Conservation (phyloP, 2,329 filamentous ascomycete genomes). For the Diaporthe vaccinii region DNA sequence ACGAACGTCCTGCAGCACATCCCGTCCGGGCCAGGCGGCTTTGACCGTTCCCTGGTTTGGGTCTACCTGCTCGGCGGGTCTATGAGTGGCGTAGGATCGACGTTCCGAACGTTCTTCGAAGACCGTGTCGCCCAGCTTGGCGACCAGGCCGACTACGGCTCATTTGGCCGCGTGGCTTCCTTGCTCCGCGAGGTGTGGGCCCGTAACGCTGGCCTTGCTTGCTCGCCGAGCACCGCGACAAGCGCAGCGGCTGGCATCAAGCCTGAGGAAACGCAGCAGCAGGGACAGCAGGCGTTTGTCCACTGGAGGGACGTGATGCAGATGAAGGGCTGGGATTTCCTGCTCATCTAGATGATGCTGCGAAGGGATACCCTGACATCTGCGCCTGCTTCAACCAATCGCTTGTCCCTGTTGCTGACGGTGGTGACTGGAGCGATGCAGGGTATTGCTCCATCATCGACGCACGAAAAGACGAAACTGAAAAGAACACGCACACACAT, state of each 20-base stretch:
- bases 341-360: slow-evolving; percentile 76
- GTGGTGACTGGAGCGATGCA: slow-evolving; percentile 33
- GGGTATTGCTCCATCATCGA: slow-evolving; percentile 34
- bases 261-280: slow-evolving; percentile 50
- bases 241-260: slow-evolving; percentile 52
- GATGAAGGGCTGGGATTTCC: slow-evolving; percentile 90
- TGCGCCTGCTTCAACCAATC: slow-evolving; percentile 26
- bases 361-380: slow-evolving; percentile 38
- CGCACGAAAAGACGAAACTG: slow-evolving; percentile 33
- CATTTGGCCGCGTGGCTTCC: slow-evolving; percentile 85
- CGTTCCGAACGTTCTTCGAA: slow-evolving; percentile 83
- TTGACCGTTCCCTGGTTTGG: slow-evolving; percentile 93
- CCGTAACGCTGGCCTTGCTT: slow-evolving; percentile 71
- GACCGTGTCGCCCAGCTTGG: slow-evolving; percentile 82
- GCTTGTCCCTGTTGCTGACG: slow-evolving; percentile 42
- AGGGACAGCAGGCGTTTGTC: slow-evolving; percentile 65
- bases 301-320: slow-evolving; percentile 97
- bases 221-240: slow-evolving; percentile 52
- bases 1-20: slow-evolving; percentile 84
- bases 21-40: slow-evolving; percentile 83
- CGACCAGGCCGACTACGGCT: slow-evolving; percentile 83
- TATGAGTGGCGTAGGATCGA: slow-evolving; percentile 78
- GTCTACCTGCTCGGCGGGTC: slow-evolving; percentile 90
- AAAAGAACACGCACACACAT: slow-evolving; percentile 43
- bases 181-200: slow-evolving; percentile 89